Evolutionary conservation across 139 green algal genomes (phyloP).

Genomic region (Closterium sp.): DNA sequence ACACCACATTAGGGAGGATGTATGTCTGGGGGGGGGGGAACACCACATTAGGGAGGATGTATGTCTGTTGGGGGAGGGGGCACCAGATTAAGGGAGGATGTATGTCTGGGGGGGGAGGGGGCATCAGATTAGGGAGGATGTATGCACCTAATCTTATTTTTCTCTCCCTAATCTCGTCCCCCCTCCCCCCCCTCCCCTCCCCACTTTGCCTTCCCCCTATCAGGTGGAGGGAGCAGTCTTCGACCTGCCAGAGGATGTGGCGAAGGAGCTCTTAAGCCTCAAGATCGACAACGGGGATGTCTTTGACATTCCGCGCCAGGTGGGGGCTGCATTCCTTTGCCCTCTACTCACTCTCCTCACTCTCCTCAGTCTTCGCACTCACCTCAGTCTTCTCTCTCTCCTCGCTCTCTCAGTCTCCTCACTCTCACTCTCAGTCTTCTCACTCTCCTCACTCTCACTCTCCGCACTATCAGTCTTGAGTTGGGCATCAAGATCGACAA

Average conservation of each 20-base stretch:
- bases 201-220: not conserved
- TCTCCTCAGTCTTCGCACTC: too few relatives aligned
- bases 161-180: not conserved
- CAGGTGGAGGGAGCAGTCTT: slow-evolving; percentile 71
- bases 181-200: not conserved
- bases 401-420: not conserved
- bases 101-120: too few relatives aligned
- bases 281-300: slow-evolving; percentile 16
- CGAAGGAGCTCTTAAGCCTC: slow-evolving; percentile 56
- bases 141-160: too few relatives aligned
- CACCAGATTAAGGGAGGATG: too few relatives aligned
- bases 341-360: too few relatives aligned
- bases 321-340: not conserved
- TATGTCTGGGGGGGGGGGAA: too few relatives aligned
- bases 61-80: too few relatives aligned
- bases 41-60: too few relatives aligned
- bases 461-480: too few relatives aligned
- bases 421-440: not conserved
- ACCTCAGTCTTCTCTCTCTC: not conserved
- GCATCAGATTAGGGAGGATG: too few relatives aligned
- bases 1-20: too few relatives aligned
- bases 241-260: slow-evolving; percentile 69
- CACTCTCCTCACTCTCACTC: not conserved
- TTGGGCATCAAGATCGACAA: not conserved
- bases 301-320: slow-evolving; percentile 46